phyloP scores from a whole-genome alignment of 768 basidiomycete genomes.

The Pulveroboletus sp. region DNA sequence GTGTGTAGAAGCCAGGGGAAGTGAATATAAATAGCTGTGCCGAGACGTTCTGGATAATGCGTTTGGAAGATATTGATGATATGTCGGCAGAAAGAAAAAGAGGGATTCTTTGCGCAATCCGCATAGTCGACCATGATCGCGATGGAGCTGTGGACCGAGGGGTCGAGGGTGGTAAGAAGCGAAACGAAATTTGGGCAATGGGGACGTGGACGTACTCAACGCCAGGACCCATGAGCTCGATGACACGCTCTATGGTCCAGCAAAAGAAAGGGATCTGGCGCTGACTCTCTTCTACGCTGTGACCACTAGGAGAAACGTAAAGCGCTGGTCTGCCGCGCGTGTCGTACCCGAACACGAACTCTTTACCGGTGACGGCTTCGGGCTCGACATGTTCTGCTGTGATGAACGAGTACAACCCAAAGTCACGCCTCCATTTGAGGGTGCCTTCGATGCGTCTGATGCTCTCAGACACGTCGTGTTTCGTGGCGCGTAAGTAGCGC shows the following conservation, averaged over 20 bases:
- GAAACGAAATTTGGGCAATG: background rate
- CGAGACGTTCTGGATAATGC: constrained; percentile 86
- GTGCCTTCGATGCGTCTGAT: constrained; percentile 69
- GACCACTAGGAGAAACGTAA: constrained; percentile 65
- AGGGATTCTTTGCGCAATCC: constrained; percentile 60
- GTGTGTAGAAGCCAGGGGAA: constrained; percentile 73
- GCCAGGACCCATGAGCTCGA: constrained; percentile 76
- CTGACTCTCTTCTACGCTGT: constrained; percentile 68
- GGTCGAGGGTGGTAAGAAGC: background rate
- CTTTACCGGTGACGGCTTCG: constrained; percentile 82
- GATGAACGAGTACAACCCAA: constrained; percentile 60
- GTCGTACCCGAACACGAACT: constrained; percentile 75
- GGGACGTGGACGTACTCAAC: constrained; percentile 56
- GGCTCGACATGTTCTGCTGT: constrained; percentile 62
- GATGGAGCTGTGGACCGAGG: constrained; percentile 45
- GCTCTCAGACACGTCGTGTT: constrained; percentile 58
- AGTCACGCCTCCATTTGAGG: constrained; percentile 76
- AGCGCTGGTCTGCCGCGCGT: constrained; percentile 55
- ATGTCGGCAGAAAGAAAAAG: constrained; percentile 34
- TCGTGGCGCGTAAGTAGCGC: constrained; percentile 74
- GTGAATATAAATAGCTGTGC: constrained; percentile 66
- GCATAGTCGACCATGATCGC: constrained; percentile 74
- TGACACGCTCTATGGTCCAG: constrained; percentile 71
- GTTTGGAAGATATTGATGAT: constrained; percentile 66
- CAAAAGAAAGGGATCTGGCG: constrained; percentile 71